Evolutionary conservation across 148 eudicot genomes (phyloP), one percentile per base, ranked within the genome.

Genomic region (Camellia lanceoleosa): DNA sequence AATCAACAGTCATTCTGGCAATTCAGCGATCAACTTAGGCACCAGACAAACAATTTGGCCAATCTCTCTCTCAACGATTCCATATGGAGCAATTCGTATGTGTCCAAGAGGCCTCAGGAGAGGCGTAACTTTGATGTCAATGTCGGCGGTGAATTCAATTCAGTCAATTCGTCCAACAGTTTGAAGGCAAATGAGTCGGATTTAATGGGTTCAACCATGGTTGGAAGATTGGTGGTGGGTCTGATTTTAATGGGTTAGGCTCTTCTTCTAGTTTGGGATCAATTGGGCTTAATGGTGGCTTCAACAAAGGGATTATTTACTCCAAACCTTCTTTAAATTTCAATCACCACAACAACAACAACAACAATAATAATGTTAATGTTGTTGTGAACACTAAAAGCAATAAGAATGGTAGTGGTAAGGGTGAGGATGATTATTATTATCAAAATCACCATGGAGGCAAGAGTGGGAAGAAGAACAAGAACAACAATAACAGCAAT

Each of bases 11-110:
- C 98, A 0, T 96, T 96, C 84, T 90, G 88, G 88, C 95, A 96
- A 74, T 96, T 96, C 89, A 92, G 98, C 49, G 99, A 96, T 62
- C 89, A 94, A 55, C 98, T 96, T 23, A 92, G 99, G 61, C 81
- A 87, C 4, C 98, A 94, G 20, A 87, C 85, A 69, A 88, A 86
- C 77, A 86, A 77, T 74, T 80, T 96, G 20, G 86, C 91, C 4
- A 88, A 88, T 71, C 89, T 96, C 9, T 96, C 99, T 2, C 85
- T 96, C 1, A 92, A 92, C 70, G 99, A 96, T 62, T 96, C 99
- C 0, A 96, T 96, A 3, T 96, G 98, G 99, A 91, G 99, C 83
- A 91, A 83, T 18, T 83, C 89, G 0, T 85, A 80, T 75, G 83
- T 61, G 5, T 55, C 87, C 5, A 96, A 92, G 58, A 82, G 88